Percentiles rank a stretch among this genome's conserved stretches.
These are phyloP conservation scores for Myochromella boudieri DNA, from an alignment of 768 basidiomycete species.

Conservation along the genomic window DNA sequence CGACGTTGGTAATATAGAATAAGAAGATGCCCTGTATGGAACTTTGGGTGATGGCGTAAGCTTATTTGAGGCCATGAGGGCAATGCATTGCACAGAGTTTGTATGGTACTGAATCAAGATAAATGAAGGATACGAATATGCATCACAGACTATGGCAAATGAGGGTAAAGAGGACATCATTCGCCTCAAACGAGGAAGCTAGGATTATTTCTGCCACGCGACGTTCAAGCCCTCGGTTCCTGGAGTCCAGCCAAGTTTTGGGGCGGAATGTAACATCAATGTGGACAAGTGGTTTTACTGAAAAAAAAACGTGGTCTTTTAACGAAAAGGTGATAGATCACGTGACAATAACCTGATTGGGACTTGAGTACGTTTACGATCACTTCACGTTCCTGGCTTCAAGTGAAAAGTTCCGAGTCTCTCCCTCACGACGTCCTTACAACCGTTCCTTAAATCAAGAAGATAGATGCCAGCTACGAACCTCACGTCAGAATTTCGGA, in stretches of 20 bases:
- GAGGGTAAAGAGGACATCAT: constrained; percentile 48
- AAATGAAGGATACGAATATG: constrained; percentile 21
- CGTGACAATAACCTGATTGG: constrained; percentile 7
- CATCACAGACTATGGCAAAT: constrained; percentile 61
- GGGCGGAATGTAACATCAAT: not conserved
- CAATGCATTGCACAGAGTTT: not conserved
- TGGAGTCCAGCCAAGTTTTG: constrained; percentile 6
- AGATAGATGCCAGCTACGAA: constrained; percentile 53
- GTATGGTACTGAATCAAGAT: too few relatives aligned
- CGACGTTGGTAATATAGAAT: too few relatives aligned
- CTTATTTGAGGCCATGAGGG: too few relatives aligned
- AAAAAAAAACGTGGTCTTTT: constrained; percentile 4
- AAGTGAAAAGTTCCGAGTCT: too few relatives aligned
- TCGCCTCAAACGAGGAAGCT: constrained; percentile 75
- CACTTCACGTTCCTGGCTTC: too few relatives aligned
- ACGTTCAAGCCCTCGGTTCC: constrained; percentile 3
- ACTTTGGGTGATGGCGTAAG: too few relatives aligned
- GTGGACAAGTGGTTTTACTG: not conserved
- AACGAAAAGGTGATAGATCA: not conserved
- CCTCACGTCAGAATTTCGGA: constrained; percentile 63
- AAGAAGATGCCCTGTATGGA: too few relatives aligned
- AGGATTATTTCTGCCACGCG: constrained; percentile 28
- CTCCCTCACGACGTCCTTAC: too few relatives aligned
- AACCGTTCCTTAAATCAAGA: constrained; percentile 1
- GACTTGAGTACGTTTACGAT: constrained; percentile 6